phyloP scores from a whole-genome alignment of 805 yeast genomes.

The Suhomyces vadensis region DNA sequence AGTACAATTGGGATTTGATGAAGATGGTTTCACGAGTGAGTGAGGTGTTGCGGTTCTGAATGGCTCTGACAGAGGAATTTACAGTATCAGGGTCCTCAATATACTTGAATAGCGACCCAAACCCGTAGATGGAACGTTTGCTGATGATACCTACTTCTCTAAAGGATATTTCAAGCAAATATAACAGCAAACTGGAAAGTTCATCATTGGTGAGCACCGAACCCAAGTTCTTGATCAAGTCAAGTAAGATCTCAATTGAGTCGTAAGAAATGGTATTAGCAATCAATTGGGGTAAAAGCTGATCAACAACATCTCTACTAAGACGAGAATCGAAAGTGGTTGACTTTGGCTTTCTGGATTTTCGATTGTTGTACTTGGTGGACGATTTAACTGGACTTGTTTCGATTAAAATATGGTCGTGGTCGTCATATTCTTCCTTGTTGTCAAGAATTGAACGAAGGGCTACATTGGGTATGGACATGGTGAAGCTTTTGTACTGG shows the following conservation, averaged over 20 bases:
- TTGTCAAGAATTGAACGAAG: conserved; percentile 43
- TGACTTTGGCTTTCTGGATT: conserved; percentile 1
- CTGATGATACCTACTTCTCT: conserved; percentile 45
- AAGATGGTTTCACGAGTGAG: conserved; percentile 1
- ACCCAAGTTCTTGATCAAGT: conserved; percentile 53
- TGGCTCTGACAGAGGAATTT: conserved; percentile 6
- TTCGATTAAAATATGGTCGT: neutral
- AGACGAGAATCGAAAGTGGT: conserved; percentile 14
- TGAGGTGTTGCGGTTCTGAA: neutral
- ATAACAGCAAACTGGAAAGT: conserved; percentile 23
- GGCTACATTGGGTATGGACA: conserved; percentile 56
- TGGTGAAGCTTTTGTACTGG: conserved; percentile 34
- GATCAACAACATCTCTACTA: conserved; percentile 33
- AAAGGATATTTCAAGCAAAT: conserved; percentile 39
- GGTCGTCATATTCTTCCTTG: conserved; percentile 1
- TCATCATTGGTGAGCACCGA: conserved; percentile 39
- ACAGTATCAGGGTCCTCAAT: conserved; percentile 4
- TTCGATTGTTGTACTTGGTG: neutral
- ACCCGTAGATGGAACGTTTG: conserved; percentile 50
- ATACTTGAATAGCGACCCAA: conserved; percentile 42
- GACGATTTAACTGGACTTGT: neutral
- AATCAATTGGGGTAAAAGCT: conserved; percentile 41
- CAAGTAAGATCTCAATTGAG: conserved; percentile 60
- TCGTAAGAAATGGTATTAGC: conserved; percentile 47
- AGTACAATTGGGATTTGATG: conserved; percentile 10